phyloP scores from a whole-genome alignment of 2,329 filamentous ascomycete genomes.

The Hypomyces perniciosus region DNA sequence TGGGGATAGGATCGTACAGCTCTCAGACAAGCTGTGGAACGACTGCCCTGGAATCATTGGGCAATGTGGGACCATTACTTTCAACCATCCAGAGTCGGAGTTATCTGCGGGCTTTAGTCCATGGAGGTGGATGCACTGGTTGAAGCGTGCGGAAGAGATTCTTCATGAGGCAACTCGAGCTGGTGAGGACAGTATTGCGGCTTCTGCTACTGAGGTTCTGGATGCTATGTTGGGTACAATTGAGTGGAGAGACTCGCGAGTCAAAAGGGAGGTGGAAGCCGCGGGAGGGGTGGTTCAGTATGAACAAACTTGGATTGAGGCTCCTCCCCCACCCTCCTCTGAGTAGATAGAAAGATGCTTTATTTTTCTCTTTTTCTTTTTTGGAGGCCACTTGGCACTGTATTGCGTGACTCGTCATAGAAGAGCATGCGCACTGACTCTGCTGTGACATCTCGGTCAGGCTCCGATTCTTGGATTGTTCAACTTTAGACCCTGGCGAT shows the following conservation, averaged over 20 bases:
- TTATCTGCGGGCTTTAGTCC: constrained; percentile 6
- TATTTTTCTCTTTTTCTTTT: too few relatives aligned
- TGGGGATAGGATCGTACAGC: neutral
- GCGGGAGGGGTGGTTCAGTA: neutral
- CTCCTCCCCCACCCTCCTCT: too few relatives aligned
- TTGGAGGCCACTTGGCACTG: too few relatives aligned
- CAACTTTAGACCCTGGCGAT: too few relatives aligned
- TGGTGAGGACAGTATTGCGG: neutral
- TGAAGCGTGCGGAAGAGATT: constrained; percentile 5
- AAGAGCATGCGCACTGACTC: too few relatives aligned
- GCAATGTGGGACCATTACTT: neutral
- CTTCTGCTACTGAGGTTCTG: neutral
- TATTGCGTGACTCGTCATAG: too few relatives aligned
- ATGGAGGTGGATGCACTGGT: constrained; percentile 10
- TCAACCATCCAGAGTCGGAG: constrained; percentile 4
- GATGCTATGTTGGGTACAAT: neutral
- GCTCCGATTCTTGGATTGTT: too few relatives aligned
- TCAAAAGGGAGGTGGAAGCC: neutral
- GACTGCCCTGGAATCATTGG: neutral
- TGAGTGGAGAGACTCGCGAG: neutral
- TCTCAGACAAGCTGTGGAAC: constrained; percentile 2
- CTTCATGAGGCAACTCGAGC: constrained; percentile 1
- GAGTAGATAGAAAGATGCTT: too few relatives aligned
- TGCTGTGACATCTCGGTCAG: too few relatives aligned
- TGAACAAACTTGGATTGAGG: too few relatives aligned